phyloP scores from a whole-genome alignment of 768 basidiomycete species.

The Xerocomus spinulosus region DNA sequence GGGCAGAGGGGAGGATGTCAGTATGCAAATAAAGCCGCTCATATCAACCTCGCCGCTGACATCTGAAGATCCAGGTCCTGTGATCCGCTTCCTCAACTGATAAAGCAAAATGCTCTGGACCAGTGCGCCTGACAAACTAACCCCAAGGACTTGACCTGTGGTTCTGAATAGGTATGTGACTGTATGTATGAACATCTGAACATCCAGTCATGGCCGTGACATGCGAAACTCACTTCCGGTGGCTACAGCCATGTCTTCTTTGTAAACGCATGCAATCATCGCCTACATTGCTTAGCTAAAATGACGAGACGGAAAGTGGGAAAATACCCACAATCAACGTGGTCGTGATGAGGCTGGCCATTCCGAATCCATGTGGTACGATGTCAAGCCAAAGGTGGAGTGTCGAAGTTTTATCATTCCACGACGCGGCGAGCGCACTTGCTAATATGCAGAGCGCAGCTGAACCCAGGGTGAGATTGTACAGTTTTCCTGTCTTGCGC shows the following conservation, averaged over 20 bases:
- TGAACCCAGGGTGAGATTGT: conserved; percentile 64
- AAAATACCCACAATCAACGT: conserved; percentile 67
- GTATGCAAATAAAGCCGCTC: conserved; percentile 14
- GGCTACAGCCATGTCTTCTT: conserved; percentile 81
- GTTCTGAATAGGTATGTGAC: conserved; percentile 93
- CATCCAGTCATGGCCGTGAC: conserved; percentile 4
- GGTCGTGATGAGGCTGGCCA: conserved; percentile 80
- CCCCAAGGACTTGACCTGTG: conserved; percentile 93
- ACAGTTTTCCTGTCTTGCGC: conserved; percentile 83
- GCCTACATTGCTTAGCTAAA: conserved; percentile 46
- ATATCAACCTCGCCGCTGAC: conserved; percentile 43
- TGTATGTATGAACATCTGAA: conserved; percentile 30
- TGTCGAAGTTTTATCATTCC: conserved; percentile 58
- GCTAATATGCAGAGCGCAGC: conserved; percentile 58
- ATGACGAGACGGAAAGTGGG: conserved; percentile 3
- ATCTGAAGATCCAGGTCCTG: conserved; percentile 67
- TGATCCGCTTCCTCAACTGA: conserved; percentile 70
- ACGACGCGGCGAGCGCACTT: conserved; percentile 55
- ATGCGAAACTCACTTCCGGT: conserved; percentile 69
- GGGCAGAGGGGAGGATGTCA: conserved; percentile 22
- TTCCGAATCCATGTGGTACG: conserved; percentile 78
- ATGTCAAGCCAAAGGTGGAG: conserved; percentile 75
- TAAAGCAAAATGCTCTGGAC: conserved; percentile 73
- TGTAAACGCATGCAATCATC: conserved; percentile 77
- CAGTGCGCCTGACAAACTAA: conserved; percentile 80